Percentiles rank a stretch among this genome's conserved stretches.
Evolutionary conservation across 768 basidiomycete genomes (phyloP).

Genomic region (Suillus luteus): DNA sequence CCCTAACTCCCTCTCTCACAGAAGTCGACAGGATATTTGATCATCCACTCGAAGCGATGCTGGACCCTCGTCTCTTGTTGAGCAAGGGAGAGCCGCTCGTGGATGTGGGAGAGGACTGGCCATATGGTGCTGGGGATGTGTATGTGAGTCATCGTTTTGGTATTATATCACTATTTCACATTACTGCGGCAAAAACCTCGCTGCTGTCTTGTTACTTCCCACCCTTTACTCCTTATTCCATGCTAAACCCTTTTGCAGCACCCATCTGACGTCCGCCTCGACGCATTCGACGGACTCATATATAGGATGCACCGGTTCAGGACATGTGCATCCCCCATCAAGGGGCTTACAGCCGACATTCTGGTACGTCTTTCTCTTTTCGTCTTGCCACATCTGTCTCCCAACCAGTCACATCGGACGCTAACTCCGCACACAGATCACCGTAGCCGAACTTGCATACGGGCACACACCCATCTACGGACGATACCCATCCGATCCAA

Average conservation of each 20-base stretch:
- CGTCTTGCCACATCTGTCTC: background rate
- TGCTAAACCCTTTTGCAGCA: conserved; percentile 42
- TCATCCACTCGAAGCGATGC: conserved; percentile 72
- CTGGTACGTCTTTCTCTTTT: conserved; percentile 48
- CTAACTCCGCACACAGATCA: conserved; percentile 44
- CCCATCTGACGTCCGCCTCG: conserved; percentile 51
- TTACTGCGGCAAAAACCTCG: background rate
- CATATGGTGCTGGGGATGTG: conserved; percentile 61
- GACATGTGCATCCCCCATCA: conserved; percentile 75
- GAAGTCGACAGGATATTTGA: conserved; percentile 84
- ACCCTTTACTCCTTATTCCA: background rate
- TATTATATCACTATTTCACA: conserved; percentile 4
- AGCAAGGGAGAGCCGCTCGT: conserved; percentile 50
- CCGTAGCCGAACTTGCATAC: conserved; percentile 66
- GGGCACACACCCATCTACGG: conserved; percentile 50
- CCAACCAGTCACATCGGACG: conserved; percentile 21
- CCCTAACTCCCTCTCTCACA: conserved; percentile 54
- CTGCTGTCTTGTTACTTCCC: background rate
- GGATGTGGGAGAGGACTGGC: conserved; percentile 71
- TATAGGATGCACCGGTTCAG: conserved; percentile 89
- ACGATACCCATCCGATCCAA: conserved; percentile 48
- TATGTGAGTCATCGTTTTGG: conserved; percentile 53
- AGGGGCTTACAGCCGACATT: conserved; percentile 83
- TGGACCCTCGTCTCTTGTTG: conserved; percentile 56
- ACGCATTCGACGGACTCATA: conserved; percentile 48